These are phyloP conservation scores for Porodaedalea pini DNA, from an alignment of 1,284 basidiomycete species.

Conservation along the genomic window DNA sequence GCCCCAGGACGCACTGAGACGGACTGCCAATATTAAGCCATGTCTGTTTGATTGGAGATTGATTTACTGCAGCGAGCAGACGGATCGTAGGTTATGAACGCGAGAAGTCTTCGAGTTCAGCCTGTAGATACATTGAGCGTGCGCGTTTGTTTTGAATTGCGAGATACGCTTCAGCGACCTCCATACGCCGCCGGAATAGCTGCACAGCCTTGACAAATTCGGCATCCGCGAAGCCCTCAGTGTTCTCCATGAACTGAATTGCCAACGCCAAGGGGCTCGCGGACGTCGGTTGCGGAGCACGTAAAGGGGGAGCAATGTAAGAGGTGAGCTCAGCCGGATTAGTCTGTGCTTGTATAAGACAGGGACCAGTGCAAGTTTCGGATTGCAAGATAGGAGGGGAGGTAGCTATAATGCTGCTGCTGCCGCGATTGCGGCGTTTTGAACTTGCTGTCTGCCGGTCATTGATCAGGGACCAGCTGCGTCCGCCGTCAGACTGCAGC, in stretches of 20 bases:
- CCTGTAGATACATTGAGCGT: slow-evolving; percentile 6
- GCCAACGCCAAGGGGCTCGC: slow-evolving; percentile 4
- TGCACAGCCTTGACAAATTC: slow-evolving; percentile 16
- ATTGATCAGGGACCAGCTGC: neutral
- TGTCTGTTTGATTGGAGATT: too few species aligned
- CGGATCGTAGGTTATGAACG: too few species aligned
- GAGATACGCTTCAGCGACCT: slow-evolving; percentile 14
- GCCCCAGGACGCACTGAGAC: too few species aligned
- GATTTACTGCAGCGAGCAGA: too few species aligned
- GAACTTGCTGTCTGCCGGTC: neutral
- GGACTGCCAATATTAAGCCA: too few species aligned
- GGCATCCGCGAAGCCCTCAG: slow-evolving; percentile 6
- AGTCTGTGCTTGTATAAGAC: neutral
- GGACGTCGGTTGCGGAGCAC: neutral
- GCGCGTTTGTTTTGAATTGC: slow-evolving; percentile 10
- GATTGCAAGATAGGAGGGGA: neutral
- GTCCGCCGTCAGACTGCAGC: neutral
- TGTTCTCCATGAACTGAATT: slow-evolving; percentile 7
- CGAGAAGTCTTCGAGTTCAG: slow-evolving; percentile 12
- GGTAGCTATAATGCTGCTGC: neutral
- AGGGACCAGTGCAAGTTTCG: neutral
- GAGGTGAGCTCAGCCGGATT: neutral
- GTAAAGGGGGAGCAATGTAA: neutral
- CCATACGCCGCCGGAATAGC: slow-evolving; percentile 10
- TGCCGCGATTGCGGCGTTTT: slow-evolving; percentile 3